Base-by-base conservation (phyloP, 352 stramenopile genomes). In the Elongisporangium senticosum region DNA sequence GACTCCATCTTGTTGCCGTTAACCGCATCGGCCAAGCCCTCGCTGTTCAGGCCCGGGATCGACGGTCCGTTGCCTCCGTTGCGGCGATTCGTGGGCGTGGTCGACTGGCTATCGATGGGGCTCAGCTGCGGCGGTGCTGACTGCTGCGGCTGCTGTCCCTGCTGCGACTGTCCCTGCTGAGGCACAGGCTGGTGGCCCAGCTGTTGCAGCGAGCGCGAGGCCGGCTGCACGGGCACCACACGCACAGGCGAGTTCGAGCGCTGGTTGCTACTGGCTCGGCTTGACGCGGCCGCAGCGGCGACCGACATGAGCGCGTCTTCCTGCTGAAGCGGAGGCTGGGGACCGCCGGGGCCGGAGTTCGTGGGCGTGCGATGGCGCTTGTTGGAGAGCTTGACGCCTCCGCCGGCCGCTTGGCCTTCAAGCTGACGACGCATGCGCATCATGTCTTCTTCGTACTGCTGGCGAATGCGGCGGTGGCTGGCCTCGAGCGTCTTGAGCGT, bases 401-500 rank as follows among this genome's bases (percentile, higher is more conserved):
- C 51, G 10, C 55, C 52, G 0, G 63, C 22, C 17, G 53, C 40
- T 55, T 85, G 77, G 17, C 81, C 79, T 63, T 94, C 82, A 50
- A 94, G 65, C 65, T 94, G 85, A 13, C 83, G 69, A 5, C 85
- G 85, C 83, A 94, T 87, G 55, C 83, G 83, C 58, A 93, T 69
- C 62, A 94, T 75, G 56, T 94, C 85, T 43, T 94, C 85, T 55
- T 94, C 85, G 61, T 94, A 94, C 61, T 92, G 83, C 66, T 93
- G 83, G 28, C 85, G 83, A 43, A 93, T 78, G 49, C 83, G 82
- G 47, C 83, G 82, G 59, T 94, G 85, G 68, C 89, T 93, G 24
- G 83, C 69, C 62, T 94, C 85, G 11, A 94, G 70, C 23, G 77
- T 83, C 74, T 93, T 92, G 28, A 94, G 75, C 47, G 83, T 89